Conservation (phyloP, 2,329 filamentous ascomycete species). For the Pyricularia sp. region DNA sequence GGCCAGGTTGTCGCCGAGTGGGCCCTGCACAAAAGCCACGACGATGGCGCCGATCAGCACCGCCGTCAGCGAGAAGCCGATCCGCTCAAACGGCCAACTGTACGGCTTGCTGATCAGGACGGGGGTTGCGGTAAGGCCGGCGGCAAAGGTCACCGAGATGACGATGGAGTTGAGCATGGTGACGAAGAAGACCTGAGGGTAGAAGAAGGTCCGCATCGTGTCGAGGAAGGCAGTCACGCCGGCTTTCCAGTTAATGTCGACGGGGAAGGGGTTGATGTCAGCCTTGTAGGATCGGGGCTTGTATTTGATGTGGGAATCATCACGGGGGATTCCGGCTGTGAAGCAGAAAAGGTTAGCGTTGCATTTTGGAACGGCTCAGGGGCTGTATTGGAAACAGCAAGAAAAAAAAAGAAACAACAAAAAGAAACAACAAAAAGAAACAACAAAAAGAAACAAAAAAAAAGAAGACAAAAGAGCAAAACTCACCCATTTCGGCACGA, state of each 20-base stretch:
- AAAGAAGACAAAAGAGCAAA: neutral
- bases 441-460: neutral
- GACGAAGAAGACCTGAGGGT: conserved; percentile 23
- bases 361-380: no score
- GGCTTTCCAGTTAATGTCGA: conserved; percentile 12
- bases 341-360: neutral
- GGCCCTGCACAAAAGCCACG: conserved; percentile 16
- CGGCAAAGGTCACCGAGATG: conserved; percentile 17
- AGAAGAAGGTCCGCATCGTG: conserved; percentile 19
- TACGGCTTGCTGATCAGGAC: conserved; percentile 14
- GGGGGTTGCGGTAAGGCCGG: conserved; percentile 15
- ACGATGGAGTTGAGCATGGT: conserved; percentile 19
- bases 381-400: no score
- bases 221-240: conserved; percentile 16
- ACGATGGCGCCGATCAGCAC: conserved; percentile 12
- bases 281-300: neutral
- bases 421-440: no score
- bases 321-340: neutral
- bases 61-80: conserved; percentile 18
- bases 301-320: neutral
- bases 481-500: conserved; percentile 18
- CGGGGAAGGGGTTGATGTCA: neutral
- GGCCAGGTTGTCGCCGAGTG: conserved; percentile 18
- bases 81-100: conserved; percentile 19
- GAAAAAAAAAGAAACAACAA: no score